Conservation (phyloP, 140 eudicot genomes). For the Anethum foeniculum region DNA sequence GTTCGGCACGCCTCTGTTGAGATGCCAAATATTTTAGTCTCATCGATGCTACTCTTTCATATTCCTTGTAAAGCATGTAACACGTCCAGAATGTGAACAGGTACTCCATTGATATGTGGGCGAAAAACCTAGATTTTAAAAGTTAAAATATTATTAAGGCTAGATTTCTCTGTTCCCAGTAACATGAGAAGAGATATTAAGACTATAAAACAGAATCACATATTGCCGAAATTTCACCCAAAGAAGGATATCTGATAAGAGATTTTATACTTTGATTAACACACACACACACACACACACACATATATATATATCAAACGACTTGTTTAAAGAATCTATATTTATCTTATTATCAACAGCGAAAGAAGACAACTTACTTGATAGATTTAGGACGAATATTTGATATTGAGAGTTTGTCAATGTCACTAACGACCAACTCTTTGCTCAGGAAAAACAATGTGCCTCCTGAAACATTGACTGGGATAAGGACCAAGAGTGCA, state of each 20-base stretch:
- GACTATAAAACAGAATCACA: not conserved
- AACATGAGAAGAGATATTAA: not conserved
- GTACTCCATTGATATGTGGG: slow-evolving; percentile 75
- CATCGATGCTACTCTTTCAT: slow-evolving; percentile 75
- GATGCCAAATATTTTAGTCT: slow-evolving; percentile 82
- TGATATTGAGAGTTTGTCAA: slow-evolving; percentile 97
- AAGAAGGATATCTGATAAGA: not conserved
- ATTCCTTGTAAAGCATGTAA: slow-evolving; percentile 87
- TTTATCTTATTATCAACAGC: not conserved
- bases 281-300: no score
- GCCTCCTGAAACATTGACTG: slow-evolving; percentile 79
- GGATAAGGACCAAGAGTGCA: slow-evolving; percentile 74
- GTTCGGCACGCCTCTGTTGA: slow-evolving; percentile 75
- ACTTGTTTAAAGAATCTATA: not conserved
- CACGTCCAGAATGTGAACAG: slow-evolving; percentile 88
- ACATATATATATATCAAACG: no score
- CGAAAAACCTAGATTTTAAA: slow-evolving; percentile 66
- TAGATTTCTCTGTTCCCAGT: not conserved
- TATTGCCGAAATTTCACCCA: not conserved
- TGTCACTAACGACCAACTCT: slow-evolving; percentile 73
- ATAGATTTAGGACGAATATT: slow-evolving; percentile 71
- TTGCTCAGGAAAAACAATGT: slow-evolving; percentile 65
- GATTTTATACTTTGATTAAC: not conserved
- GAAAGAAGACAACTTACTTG: slow-evolving; percentile 47
- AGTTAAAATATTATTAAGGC: slow-evolving; percentile 3